A percentile compares a stretch with the other conserved stretches of the same genome.
Evolutionary conservation across 441 rosid species (phyloP).

Genomic region (Francoa sonchifolia): DNA sequence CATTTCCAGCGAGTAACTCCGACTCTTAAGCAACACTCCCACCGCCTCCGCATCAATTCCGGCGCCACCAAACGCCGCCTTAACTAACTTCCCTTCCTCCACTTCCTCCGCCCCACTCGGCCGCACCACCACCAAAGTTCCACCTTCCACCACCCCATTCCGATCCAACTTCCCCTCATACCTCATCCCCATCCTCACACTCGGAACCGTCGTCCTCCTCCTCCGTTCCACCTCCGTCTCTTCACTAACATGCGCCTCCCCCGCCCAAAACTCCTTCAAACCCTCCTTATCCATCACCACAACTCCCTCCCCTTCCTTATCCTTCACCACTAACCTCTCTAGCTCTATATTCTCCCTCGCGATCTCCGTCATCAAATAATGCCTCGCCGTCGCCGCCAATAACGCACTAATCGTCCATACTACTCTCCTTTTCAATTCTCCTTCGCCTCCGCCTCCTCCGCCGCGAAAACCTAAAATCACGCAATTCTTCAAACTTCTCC

Average conservation of each 20-base stretch:
- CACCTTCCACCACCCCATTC: constrained; percentile 70
- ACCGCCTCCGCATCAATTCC: constrained; percentile 56
- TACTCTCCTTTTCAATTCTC: constrained; percentile 78
- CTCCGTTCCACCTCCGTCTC: constrained; percentile 74
- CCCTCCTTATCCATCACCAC: constrained; percentile 80
- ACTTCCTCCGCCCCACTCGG: constrained; percentile 65
- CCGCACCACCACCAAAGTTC: constrained; percentile 83
- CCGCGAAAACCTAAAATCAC: constrained; percentile 49
- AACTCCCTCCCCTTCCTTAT: constrained; percentile 81
- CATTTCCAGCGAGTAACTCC: constrained; percentile 91
- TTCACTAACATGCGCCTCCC: constrained; percentile 81
- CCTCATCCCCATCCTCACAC: constrained; percentile 84
- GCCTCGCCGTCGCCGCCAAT: constrained; percentile 88
- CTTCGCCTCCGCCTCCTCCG: constrained; percentile 22
- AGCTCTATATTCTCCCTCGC: constrained; percentile 78
- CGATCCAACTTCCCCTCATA: constrained; percentile 65
- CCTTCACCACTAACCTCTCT: constrained; percentile 65
- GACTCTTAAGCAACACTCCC: constrained; percentile 65
- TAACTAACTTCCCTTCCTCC: constrained; percentile 59
- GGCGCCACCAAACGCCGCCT: constrained; percentile 68
- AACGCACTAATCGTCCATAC: constrained; percentile 92
- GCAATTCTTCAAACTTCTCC: constrained; percentile 78
- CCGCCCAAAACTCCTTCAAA: too few relatives aligned
- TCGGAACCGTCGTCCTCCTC: constrained; percentile 88
- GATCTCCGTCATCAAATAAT: constrained; percentile 75